Conservation (phyloP, 768 basidiomycete species). For the Lactifluus rugatus region DNA sequence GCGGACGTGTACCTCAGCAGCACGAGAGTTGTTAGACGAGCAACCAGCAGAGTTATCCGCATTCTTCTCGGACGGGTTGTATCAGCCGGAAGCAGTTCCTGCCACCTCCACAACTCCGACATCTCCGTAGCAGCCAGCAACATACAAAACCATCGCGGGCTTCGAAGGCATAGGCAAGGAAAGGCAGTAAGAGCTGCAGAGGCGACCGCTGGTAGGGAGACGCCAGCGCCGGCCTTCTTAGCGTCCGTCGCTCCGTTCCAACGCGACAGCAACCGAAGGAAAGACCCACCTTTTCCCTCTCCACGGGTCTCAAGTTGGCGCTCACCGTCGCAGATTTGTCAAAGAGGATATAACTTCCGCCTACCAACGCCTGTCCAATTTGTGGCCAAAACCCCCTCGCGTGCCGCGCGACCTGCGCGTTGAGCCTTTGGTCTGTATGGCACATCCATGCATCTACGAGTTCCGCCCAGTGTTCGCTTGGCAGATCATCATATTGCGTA, state of each 20-base stretch:
- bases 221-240: conserved; percentile 89
- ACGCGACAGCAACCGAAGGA: conserved; percentile 12
- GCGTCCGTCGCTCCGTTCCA: conserved; percentile 40
- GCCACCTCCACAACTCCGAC: conserved; percentile 25
- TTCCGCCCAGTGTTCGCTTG: conserved; percentile 96
- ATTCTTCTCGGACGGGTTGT: conserved; percentile 83
- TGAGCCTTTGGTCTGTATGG: conserved; percentile 78
- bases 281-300: conserved; percentile 47
- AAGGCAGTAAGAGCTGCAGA: conserved; percentile 19
- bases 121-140: conserved; percentile 20
- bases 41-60: conserved; percentile 25
- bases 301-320: conserved; percentile 39
- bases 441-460: conserved; percentile 99
- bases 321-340: conserved; percentile 46
- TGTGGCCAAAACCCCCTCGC: conserved; percentile 73
- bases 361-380: conserved; percentile 66
- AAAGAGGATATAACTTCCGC: conserved; percentile 82
- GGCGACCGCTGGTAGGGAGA: conserved; percentile 50
- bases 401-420: conserved; percentile 53
- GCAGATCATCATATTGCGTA: conserved; percentile 66
- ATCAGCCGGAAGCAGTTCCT: conserved; percentile 65
- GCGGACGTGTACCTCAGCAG: conserved; percentile 52
- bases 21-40: conserved; percentile 85
- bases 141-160: conserved; percentile 50
- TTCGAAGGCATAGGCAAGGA: conserved; percentile 29